These are phyloP conservation scores for Circinella minor DNA, from an alignment of 371 early-diverging fungal species.

Conservation along the genomic window DNA sequence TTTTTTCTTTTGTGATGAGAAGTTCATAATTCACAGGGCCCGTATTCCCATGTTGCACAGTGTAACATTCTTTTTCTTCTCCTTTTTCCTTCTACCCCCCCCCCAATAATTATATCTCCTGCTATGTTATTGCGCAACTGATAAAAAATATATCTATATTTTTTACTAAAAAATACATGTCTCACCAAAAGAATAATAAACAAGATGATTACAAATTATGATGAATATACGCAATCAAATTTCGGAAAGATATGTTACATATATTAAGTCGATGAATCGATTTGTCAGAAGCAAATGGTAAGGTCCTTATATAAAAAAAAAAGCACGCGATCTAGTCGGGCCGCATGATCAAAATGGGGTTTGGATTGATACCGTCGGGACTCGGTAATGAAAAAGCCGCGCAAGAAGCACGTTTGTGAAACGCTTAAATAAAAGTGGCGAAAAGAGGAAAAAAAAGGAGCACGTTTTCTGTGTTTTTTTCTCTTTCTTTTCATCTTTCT, in stretches of 20 bases:
- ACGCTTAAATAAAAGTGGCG: neutral
- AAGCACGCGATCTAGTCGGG: conserved; percentile 2
- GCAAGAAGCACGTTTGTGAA: neutral
- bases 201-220: too few species aligned
- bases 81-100: neutral
- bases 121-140: too few species aligned
- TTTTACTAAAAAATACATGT: too few species aligned
- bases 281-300: neutral
- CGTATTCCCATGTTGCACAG: neutral
- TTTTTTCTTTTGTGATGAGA: too few species aligned
- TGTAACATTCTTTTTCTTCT: neutral
- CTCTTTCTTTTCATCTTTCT: conserved; percentile 1
- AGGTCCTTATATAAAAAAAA: neutral
- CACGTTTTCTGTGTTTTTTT: neutral
- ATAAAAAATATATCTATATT: too few species aligned
- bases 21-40: too few species aligned
- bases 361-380: neutral
- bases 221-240: too few species aligned
- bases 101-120: too few species aligned
- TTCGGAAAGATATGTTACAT: neutral
- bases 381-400: conserved; percentile 9
- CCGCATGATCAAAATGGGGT: conserved; percentile 2
- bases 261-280: neutral
- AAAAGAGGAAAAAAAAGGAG: neutral
- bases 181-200: too few species aligned